These are phyloP conservation scores for Euphorbia tirucalli DNA, from an alignment of 345 rosid species.

Conservation along the genomic window DNA sequence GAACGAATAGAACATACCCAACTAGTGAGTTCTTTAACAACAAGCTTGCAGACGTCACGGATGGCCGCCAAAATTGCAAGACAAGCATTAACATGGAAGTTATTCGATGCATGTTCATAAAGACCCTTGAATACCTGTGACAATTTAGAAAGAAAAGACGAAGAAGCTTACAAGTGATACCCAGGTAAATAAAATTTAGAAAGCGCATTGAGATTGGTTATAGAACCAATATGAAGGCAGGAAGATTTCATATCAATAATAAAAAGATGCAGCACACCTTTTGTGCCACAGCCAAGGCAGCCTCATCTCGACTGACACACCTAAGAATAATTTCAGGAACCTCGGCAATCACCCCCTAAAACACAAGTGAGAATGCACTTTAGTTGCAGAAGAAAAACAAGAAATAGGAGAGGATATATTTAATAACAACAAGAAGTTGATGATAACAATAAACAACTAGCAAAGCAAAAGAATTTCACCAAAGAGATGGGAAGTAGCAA, in stretches of 20 bases:
- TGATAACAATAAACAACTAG: too few species aligned
- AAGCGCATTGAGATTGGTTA: not conserved
- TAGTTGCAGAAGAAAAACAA: not conserved
- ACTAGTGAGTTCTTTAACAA: conserved; percentile 91
- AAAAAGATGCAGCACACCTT: conserved; percentile 44
- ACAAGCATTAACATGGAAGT: conserved; percentile 66
- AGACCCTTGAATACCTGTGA: conserved; percentile 80
- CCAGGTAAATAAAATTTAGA: not conserved
- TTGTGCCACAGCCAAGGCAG: conserved; percentile 95
- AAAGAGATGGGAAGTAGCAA: not conserved
- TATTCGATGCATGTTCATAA: conserved; percentile 81
- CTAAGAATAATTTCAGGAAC: conserved; percentile 95
- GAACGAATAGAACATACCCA: conserved; percentile 90
- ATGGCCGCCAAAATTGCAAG: conserved; percentile 83
- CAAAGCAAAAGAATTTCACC: not conserved
- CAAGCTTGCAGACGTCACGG: conserved; percentile 94
- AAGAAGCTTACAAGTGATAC: not conserved
- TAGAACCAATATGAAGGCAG: too few species aligned
- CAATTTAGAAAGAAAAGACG: not conserved
- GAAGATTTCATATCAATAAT: not conserved
- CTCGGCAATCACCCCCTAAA: conserved; percentile 74
- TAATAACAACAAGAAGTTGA: too few species aligned
- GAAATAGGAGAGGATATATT: not conserved
- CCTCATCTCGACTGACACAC: conserved; percentile 93
- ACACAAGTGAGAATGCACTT: conserved; percentile 5